Base-by-base conservation (phyloP, 139 green algal genomes). In the Coelastrella sp. region DNA sequence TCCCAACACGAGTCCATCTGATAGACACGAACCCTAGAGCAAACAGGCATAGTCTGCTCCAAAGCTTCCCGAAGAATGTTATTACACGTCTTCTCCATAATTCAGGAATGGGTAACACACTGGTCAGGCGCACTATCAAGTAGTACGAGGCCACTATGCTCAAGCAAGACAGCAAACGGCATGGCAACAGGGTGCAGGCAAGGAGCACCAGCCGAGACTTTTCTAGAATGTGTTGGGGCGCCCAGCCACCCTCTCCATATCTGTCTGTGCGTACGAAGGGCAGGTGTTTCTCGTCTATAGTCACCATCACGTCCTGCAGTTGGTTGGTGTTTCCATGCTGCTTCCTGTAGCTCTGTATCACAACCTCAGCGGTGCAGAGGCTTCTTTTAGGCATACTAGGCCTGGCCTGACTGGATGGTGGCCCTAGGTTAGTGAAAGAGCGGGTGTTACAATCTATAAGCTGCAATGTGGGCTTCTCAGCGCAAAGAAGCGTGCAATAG, bases 21-120 rank as follows among this genome's bases (percentile, higher is more conserved):
- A 97, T 92, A 14, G 61, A 87, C 65, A 94, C 87, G 85, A 98
- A 98, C 10, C 96, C 96, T n/a, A 97, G 63, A 63, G 90, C 89
- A 63, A 96, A 95, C 35, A 98, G 92, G 79, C 96, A 94, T 4
- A 87, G 17, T 7, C 96, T 85, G 65, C 92, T 94, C 88, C 89
- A 92, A 7, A 94, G 60, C 66, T 94, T 94, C 83, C 95, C 97
- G 20, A 92, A 70, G 25, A 79, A 60, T 0, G 92, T 80, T 56
- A 92, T 59, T 10, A 49, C 22, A 0, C 93, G 93, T 58, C 95
- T 57, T 27, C 94, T 58, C n/a, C 85, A 76, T 22, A 80, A 75
- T 1, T 79, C 73, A 8, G 78, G 78, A 4, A 84, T 70, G 24
- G 87, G 86, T 11, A 82, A 22, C 4, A 87, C 25, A 14, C 81